Conservation (phyloP, 1,284 basidiomycete species). For the Kalmanozyma brasiliensis region DNA sequence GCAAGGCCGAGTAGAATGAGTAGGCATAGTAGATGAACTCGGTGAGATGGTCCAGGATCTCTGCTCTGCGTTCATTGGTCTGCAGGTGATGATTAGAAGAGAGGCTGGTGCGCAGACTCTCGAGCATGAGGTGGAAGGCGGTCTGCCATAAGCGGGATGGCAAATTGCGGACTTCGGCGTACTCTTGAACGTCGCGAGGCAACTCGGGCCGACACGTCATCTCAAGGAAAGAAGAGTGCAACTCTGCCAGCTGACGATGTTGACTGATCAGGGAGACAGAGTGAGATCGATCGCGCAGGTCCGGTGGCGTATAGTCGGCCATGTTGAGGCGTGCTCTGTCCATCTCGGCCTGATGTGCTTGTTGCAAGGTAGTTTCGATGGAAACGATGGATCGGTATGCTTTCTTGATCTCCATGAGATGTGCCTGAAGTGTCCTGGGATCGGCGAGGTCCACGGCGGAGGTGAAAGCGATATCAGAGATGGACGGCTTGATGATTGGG, state of each 20-base stretch:
- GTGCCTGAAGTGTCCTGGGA: conserved; percentile 31
- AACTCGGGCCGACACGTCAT: conserved; percentile 86
- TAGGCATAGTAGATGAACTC: conserved; percentile 96
- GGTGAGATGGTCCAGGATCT: conserved; percentile 77
- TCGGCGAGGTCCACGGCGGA: conserved; percentile 23
- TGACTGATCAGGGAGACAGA: conserved; percentile 48
- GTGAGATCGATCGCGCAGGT: conserved; percentile 41
- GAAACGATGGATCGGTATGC: conserved; percentile 80
- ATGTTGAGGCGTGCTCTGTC: conserved; percentile 20
- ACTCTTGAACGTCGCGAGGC: conserved; percentile 84
- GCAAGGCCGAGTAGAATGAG: conserved; percentile 87
- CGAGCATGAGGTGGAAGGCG: conserved; percentile 88
- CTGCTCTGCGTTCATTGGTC: conserved; percentile 18
- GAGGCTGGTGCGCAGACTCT: conserved; percentile 85
- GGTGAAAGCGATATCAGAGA: conserved; percentile 23
- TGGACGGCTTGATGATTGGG: conserved; percentile 25
- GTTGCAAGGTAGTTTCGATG: conserved; percentile 78
- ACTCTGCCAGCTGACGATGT: conserved; percentile 79
- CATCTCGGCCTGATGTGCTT: conserved; percentile 57
- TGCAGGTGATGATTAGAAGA: conserved; percentile 68
- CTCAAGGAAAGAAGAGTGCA: conserved; percentile 85
- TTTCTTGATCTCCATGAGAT: conserved; percentile 80
- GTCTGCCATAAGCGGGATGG: conserved; percentile 91
- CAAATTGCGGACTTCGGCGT: conserved; percentile 93
- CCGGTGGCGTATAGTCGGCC: conserved; percentile 30